Base-by-base conservation (phyloP, 495 filamentous ascomycete species). In the Daldinia childiae region DNA sequence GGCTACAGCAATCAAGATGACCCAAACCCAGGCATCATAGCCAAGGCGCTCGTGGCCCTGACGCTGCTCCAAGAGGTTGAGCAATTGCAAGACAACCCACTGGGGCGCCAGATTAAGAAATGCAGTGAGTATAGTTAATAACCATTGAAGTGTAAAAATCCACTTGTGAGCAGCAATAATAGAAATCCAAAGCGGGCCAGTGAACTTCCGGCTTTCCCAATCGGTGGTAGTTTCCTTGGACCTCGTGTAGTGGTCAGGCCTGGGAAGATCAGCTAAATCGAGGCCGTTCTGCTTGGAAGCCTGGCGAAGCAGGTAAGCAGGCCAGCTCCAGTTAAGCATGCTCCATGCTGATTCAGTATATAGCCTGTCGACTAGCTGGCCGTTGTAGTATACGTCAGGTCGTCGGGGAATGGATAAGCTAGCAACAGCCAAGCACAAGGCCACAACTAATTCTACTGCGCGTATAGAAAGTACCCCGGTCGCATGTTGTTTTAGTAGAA, bases 21-120 rank as follows among this genome's bases (percentile, higher is more conserved):
- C 90, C 88, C 90, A 93, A n/a, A 87, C 66, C 89, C 89, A 92
- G 0, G 86, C 81, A 17, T 85, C 82, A 6, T 79, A 69, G n/a
- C 79, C 79, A 59, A 83, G 58, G 62, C 63, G 62, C 69, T 73
- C 69, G 57, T 84, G 82, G 32, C 77, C 32, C n/a, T 80, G 68
- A 3, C 87, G 84, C n/a, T 68, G 77, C 77, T 94, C 91, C n/a
- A 95, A 80, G 1, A 80, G 74, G 17, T 76, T 81, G 19, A 95
- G 78, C 26, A 95, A 83, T 52, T 89, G 84, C 61, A 88, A 85
- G 58, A 92, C 84, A 11, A 90, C 88, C 59, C 90, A 85, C 69
- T 93, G 91, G 0, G 92, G 92, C 0, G 86, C 86, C 60, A 93
- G 92, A 45, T 86, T 87, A 3, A 90, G 75, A 29, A 90, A 75